Conservation (phyloP, 768 basidiomycete genomes). For the Naematelia encephala region DNA sequence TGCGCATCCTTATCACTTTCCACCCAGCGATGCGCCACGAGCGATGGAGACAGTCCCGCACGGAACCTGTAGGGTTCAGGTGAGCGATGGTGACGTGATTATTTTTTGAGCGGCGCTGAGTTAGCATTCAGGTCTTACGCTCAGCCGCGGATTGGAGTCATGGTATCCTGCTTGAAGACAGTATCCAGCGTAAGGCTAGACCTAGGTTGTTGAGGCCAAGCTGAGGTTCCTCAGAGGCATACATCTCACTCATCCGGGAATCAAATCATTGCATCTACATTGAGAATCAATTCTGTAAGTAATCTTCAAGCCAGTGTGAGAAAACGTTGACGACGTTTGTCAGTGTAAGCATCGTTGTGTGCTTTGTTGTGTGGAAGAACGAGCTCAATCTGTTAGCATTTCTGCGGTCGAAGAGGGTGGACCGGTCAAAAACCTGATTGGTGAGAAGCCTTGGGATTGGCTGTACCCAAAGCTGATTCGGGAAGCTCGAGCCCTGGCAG, state of each 20-base stretch:
- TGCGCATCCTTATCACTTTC: conserved; percentile 51
- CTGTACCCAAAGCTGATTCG: neutral
- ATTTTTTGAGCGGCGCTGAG: neutral
- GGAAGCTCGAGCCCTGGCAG: conserved; percentile 64
- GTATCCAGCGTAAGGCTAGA: conserved; percentile 62
- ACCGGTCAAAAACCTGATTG: conserved; percentile 78
- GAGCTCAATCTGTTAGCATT: conserved; percentile 57
- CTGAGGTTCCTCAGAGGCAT: conserved; percentile 57
- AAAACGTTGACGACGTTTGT: neutral
- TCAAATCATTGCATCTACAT: conserved; percentile 89
- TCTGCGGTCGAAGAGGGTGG: conserved; percentile 65
- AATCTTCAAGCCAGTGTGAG: conserved; percentile 22
- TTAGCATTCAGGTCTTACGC: conserved; percentile 61
- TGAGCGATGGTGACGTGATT: conserved; percentile 5
- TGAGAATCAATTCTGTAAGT: conserved; percentile 55
- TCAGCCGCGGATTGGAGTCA: conserved; percentile 92
- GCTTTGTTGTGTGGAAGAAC: neutral
- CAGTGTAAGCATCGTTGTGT: neutral
- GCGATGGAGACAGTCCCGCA: conserved; percentile 44
- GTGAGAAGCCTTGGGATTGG: conserved; percentile 3
- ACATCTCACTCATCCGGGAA: conserved; percentile 65
- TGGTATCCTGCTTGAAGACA: conserved; percentile 81
- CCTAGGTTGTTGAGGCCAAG: neutral
- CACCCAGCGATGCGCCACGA: conserved; percentile 40
- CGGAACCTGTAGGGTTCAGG: conserved; percentile 42